Evolutionary conservation across 129 eudicot genomes (phyloP), one percentile per base, ranked within the genome.

Genomic region (Erigeron canadensis): DNA sequence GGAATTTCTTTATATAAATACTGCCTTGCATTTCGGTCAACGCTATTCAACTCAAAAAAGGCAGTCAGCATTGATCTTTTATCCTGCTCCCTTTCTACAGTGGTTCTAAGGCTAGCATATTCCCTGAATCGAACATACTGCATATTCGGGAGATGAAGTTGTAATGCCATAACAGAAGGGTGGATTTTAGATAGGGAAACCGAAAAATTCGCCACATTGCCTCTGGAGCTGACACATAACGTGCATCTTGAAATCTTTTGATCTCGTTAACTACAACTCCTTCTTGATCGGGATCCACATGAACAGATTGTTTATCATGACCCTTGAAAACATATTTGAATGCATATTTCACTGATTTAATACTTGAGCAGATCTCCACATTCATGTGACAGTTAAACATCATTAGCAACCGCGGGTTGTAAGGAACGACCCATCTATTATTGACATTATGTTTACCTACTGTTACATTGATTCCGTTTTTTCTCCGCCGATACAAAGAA

Each of bases 401-500:
- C 65, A 60, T 60, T 11, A 60, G 42, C 65, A 60, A 10, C 12
- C 34, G 28, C 5, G 65, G 65, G 65, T 60, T 60, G 34, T 60
- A 60, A 10, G 65, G 65, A 18, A 60, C 65, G 15, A 60, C 65
- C 65, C 65, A 60, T 60, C 65, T 60, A 34, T 60, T 60, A 12
- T 60, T 43, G 3, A 60, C 5, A 10, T 17, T 28, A 12, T 2
- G 28, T 22, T 9, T 7, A 0, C 42, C 7, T 5, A 60, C 17
- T 17, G 4, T 34, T 17, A 60, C 65, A 10, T 28, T 23, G 7
- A 60, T 11, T 4, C 65, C 65, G 11, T 74, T 37, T n/a, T 82
- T 39, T 8, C 80, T 50, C 4, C 78, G 18, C n/a, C 70, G 22
- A 28, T 82, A 82, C 0, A 18, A 55, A 4, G 81, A 83, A 47